Base-by-base conservation (phyloP, 2,329 filamentous ascomycete species). In the Penicillium thymicola region DNA sequence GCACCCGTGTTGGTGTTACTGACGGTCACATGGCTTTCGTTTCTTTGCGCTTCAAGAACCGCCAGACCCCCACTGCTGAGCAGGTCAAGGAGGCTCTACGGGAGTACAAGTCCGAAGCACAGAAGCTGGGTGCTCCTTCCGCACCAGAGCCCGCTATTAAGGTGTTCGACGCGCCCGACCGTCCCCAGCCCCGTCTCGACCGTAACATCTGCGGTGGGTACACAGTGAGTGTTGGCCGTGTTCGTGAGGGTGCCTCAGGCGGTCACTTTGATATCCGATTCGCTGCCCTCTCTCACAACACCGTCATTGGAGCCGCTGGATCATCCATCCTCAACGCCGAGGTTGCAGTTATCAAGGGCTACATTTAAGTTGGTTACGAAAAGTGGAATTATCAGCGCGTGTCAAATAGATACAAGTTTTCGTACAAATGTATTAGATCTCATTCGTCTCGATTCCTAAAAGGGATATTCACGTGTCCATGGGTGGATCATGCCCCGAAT, bases 1-100 rank as follows among this genome's bases (percentile, higher is more conserved):
- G 94, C 79, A 97, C 94, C 70, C 87, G 94, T 60, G 94, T 97
- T 3, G 85, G 92, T n/a, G 94, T 97, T 18, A 84, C 96, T 56
- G 93, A 97, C 71, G 94, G 94, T 43, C 94, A 97, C 78, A 95
- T 89, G 54, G 92, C 90, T n/a, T 97, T 92, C 71, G 91, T 97
- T 10, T 94, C 90, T 8, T 80, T 97, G 60, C 82, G 85, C 54
- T 97, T 97, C 75, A 84, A 85, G 71, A 85, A 85, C 66, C 84
- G 88, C 37, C 89, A 90, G 2, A 78, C 86, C 5, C 93, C 93
- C 4, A 85, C 80, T 27, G 88, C 86, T 0, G 88, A 91, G 65
- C 81, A 90, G 61, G 90, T 95, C 65, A 89, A 88, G 75, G 81
- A 85, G 66, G 92, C 91, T 1, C 80, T 97, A 80, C 82, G 89